Evolutionary conservation across 108 stramenopile genomes (phyloP).

Genomic region (Discostella pseudostelligera): DNA sequence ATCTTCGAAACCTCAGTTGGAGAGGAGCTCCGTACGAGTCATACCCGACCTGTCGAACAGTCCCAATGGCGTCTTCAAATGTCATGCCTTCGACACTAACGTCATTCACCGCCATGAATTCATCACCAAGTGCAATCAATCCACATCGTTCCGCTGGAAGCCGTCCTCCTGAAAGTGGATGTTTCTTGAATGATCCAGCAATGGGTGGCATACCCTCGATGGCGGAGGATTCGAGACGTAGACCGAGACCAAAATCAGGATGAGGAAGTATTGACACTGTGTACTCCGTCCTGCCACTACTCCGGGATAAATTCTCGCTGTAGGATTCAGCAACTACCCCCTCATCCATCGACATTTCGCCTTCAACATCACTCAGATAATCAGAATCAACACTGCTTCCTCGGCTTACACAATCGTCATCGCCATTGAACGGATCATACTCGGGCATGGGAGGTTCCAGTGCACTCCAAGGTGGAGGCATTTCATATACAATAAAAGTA

Average conservation of each 20-base stretch:
- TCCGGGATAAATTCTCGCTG: constrained; percentile 10
- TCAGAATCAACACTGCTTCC: constrained; percentile 42
- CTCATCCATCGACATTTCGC: constrained; percentile 13
- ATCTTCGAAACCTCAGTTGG: constrained; percentile 60
- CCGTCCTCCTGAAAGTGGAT: constrained; percentile 78
- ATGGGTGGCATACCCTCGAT: constrained; percentile 71
- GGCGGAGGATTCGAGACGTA: constrained; percentile 74
- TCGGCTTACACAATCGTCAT: constrained; percentile 24
- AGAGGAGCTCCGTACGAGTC: constrained; percentile 58
- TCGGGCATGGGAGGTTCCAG: constrained; percentile 74
- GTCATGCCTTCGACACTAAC: constrained; percentile 60
- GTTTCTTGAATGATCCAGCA: constrained; percentile 84
- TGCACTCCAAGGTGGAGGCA: constrained; percentile 75
- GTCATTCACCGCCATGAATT: constrained; percentile 77
- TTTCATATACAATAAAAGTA: constrained; percentile 67
- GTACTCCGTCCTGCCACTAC: constrained; percentile 45
- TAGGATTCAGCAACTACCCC: constrained; percentile 21
- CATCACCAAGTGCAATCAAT: constrained; percentile 74
- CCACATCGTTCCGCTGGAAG: constrained; percentile 84
- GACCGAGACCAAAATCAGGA: constrained; percentile 83
- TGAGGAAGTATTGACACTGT: constrained; percentile 75
- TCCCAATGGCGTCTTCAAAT: constrained; percentile 82
- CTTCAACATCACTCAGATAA: constrained; percentile 31
- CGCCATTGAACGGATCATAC: constrained; percentile 63
- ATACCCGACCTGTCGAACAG: constrained; percentile 73